These are phyloP conservation scores for Phytopythium boreale DNA, from an alignment of 352 stramenopile species.

Conservation along the genomic window DNA sequence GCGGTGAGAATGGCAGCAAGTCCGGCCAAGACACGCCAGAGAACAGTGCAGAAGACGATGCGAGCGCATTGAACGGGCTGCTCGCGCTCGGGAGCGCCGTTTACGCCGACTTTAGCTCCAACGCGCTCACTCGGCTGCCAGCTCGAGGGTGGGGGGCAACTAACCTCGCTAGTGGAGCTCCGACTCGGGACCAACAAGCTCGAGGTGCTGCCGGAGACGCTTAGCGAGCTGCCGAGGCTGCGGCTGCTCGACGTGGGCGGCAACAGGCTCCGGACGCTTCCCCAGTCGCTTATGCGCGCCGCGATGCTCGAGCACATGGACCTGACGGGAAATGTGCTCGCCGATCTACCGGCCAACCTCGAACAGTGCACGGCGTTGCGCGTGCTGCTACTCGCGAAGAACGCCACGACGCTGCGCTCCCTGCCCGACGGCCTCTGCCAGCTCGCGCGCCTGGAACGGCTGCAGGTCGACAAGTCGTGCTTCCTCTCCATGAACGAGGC, in stretches of 20 bases:
- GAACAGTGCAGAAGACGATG: background rate
- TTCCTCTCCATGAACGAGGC: slow-evolving; percentile 38
- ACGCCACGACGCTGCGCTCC: slow-evolving; percentile 16
- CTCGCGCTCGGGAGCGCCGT: slow-evolving; percentile 18
- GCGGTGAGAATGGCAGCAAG: background rate
- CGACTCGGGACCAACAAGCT: slow-evolving; percentile 47
- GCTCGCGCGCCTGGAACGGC: slow-evolving; percentile 22
- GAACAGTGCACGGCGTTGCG: slow-evolving; percentile 24
- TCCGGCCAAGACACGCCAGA: background rate
- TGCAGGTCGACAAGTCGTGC: slow-evolving; percentile 48
- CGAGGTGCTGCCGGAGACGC: slow-evolving; percentile 15
- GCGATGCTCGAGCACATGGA: slow-evolving; percentile 26
- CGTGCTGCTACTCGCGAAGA: slow-evolving; percentile 34
- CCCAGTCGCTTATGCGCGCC: slow-evolving; percentile 17
- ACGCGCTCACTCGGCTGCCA: slow-evolving; percentile 28
- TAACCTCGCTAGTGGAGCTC: slow-evolving; percentile 33
- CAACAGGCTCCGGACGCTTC: slow-evolving; percentile 37
- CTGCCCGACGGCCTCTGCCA: slow-evolving; percentile 26
- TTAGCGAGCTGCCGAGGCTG: slow-evolving; percentile 23
- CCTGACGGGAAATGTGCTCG: slow-evolving; percentile 29
- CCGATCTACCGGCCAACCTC: slow-evolving; percentile 27
- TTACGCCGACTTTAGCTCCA: slow-evolving; percentile 53
- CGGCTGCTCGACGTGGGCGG: slow-evolving; percentile 37
- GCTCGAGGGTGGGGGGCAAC: slow-evolving; percentile 21
- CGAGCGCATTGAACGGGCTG: slow-evolving; percentile 16